Evolutionary conservation across 225 moss, liverwort and hornwort genomes (phyloP), one percentile per base, ranked within the genome.

Genomic region (Thuidium tamariscinum): DNA sequence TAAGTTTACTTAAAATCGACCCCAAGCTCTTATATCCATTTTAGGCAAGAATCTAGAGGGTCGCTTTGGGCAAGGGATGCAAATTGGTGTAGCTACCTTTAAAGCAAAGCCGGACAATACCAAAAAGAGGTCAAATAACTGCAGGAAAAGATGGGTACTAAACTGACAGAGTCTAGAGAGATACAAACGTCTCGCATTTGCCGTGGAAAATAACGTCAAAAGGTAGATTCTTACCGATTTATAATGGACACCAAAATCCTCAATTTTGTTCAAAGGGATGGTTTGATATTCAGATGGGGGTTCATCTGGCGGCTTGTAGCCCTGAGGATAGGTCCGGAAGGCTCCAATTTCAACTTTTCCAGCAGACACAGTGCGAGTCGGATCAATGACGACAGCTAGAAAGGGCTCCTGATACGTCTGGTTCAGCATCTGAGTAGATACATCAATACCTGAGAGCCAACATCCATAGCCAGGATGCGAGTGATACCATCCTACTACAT

Each of bases 391-490:
- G 39, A 97, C 97, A 51, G 97, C 97, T 86, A 97, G 85, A 89
- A 96, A 96, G 57, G 97, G 97, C 88, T 97, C 97, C 92, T 95
- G 95, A 77, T 96, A 97, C 56, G 94, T 96, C 88, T 97, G 97
- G 87, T 96, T 97, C 87, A 96, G 91, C 95, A 96, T 95, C 89
- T 97, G 97, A 26, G 97, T 97, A 32, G 94, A 95, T 51, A 95
- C 97, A 63, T 97, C 87, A 82, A 97, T 97, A 82, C 97, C 97
- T 66, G 97, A 98, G 73, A 96, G 92, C 97, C 97, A 98, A 88
- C 97, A 98, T 65, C 97, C 97, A 83, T 97, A 97, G 54, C 97
- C 97, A 59, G 97, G 97, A 89, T 97, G 97, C 78, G 95, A 98
- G 82, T 98, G 96, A 91, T 98, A 98, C 97, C 97, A 96, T 36